phyloP scores from a whole-genome alignment of 1,284 basidiomycete species.

The Phylloboletellus chloephorus region DNA sequence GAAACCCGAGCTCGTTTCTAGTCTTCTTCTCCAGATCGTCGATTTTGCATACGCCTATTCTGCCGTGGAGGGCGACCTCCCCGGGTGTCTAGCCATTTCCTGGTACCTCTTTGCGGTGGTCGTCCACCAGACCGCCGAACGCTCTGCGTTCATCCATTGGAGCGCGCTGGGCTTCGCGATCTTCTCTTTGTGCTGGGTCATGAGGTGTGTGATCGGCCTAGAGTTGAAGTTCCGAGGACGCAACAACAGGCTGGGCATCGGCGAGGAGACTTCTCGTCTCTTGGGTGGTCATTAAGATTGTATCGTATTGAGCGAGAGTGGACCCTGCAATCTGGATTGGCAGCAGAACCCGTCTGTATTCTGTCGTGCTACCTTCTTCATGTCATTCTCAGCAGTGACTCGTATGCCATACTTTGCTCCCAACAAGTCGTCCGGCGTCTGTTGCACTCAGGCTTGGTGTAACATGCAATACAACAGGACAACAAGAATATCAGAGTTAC shows the following conservation, averaged over 20 bases:
- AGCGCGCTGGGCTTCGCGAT: constrained; percentile 81
- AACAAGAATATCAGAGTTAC: constrained; percentile 8
- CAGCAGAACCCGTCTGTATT: constrained; percentile 2
- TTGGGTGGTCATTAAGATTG: constrained; percentile 25
- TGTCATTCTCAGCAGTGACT: constrained; percentile 2
- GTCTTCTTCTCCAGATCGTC: constrained; percentile 86
- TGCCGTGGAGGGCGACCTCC: constrained; percentile 84
- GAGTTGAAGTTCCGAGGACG: constrained; percentile 33
- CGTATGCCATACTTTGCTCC: constrained; percentile 14
- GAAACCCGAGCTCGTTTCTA: constrained; percentile 22
- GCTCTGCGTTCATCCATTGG: constrained; percentile 82
- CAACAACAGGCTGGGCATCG: constrained; percentile 31
- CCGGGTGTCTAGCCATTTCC: constrained; percentile 80
- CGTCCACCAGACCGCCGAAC: constrained; percentile 52
- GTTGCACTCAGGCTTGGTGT: constrained; percentile 8
- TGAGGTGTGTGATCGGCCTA: constrained; percentile 65
- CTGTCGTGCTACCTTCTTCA: constrained; percentile 1
- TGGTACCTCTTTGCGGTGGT: constrained; percentile 86
- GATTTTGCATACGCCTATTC: constrained; percentile 89
- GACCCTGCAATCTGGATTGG: background rate
- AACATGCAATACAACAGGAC: constrained; percentile 18
- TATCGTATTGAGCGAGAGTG: background rate
- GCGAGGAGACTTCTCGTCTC: constrained; percentile 32
- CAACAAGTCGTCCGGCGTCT: constrained; percentile 3
- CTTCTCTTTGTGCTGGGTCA: constrained; percentile 78